Percentiles rank a stretch among this genome's conserved stretches.
These are phyloP conservation scores for Coemansia sp. DNA, from an alignment of 192 early-diverging fungal species.

Conservation along the genomic window DNA sequence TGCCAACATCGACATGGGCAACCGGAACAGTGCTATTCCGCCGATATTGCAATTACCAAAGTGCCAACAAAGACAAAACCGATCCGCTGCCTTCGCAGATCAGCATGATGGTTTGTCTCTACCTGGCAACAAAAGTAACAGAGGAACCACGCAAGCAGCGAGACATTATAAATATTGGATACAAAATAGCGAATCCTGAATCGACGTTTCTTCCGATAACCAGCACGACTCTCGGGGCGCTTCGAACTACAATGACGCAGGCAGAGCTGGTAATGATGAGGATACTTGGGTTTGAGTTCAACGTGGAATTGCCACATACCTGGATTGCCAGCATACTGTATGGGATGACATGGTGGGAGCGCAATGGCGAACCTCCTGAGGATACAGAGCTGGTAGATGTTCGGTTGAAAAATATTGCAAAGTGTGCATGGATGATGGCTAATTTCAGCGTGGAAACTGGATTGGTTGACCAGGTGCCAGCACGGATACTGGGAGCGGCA, in stretches of 20 bases:
- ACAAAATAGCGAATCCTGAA: constrained; percentile 17
- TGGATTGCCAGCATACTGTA: constrained; percentile 31
- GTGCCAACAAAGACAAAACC: background rate
- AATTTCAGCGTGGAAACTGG: constrained; percentile 21
- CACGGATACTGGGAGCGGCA: constrained; percentile 23
- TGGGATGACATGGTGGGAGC: constrained; percentile 45
- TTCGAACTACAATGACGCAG: constrained; percentile 28
- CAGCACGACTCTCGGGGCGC: constrained; percentile 6
- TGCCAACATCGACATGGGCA: constrained; percentile 40
- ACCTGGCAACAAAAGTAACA: constrained; percentile 44
- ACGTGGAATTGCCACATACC: constrained; percentile 33
- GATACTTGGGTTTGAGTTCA: constrained; percentile 26
- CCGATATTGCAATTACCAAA: constrained; percentile 21
- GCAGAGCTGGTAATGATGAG: constrained; percentile 34
- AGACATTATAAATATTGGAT: constrained; percentile 36
- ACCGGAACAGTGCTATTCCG: constrained; percentile 34
- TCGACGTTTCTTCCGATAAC: constrained; percentile 11
- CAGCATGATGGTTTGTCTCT: constrained; percentile 32
- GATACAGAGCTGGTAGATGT: constrained; percentile 26
- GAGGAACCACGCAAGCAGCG: constrained; percentile 42
- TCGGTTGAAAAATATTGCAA: constrained; percentile 20
- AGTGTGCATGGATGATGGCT: constrained; percentile 18
- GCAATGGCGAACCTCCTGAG: constrained; percentile 26
- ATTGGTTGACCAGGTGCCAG: constrained; percentile 27
- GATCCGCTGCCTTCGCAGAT: constrained; percentile 18